Evolutionary conservation across 345 rosid genomes (phyloP), one percentile per base, ranked within the genome.

Genomic region (Eucalyptus guilfoylei): DNA sequence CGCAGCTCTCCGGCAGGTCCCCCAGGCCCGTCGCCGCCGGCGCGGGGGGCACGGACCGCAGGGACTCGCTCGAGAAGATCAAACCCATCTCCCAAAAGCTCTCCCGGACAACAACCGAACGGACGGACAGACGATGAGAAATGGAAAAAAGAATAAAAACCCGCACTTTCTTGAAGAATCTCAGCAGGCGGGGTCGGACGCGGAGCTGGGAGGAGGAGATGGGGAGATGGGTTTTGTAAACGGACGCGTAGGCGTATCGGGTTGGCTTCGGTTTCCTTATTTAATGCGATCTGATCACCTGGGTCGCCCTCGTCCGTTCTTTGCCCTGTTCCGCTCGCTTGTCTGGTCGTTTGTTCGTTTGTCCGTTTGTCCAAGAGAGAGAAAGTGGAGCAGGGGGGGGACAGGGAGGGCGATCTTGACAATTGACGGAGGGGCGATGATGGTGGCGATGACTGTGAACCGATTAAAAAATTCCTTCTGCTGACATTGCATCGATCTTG

Each of bases 1-100:
- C 99, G 55, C 98, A 96, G 60, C 95, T 88, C 89, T 98, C 99
- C 2, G 99, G 99, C 23, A 98, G 80, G 88, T 97, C 99, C 21
- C 97, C 98, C 23, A 98, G 95, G 86, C 93, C 85, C 23, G 95
- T 91, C 55, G 89, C 90, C 54, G 85, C 45, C 24, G 89, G 80
- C 47, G 88, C 76, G 67, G 88, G 81, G 49, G 87, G 34, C 37
- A 90, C 89, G 28, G 47, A 86, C 49, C 89, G 87, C 47, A 49
- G 60, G 64, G 9, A 44, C 32, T 47, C 44, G 21, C 72, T 54
- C 87, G 89, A 90, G 24, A 90, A 86, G 87, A 85, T 37, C 52
- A 87, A 69, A 88, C 89, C 91, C 89, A 90, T 90, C 17, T 47
- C 76, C 76, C 69, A 62, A n/a, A n/a, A 64, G 37, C 37, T n/a